Base-by-base conservation (phyloP, 805 yeast species). In the Lachancea thermotolerans region DNA sequence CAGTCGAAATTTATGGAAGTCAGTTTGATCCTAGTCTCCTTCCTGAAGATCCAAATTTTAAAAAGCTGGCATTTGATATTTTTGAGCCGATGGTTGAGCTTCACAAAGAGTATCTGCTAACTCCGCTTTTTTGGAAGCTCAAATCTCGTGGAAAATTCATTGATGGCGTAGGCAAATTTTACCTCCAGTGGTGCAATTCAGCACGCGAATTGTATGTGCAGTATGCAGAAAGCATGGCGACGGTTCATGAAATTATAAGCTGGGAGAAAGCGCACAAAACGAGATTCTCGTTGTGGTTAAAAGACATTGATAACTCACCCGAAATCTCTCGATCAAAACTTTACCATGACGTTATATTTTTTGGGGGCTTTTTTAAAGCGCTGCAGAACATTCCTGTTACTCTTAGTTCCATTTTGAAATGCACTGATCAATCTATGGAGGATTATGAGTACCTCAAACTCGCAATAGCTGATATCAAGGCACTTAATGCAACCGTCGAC, bases 121-220 rank as follows among this genome's bases (percentile, higher is more conserved):
- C 73, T 11, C 87, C 86, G 0, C 66, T 87, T 27, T 66, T 81
- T 29, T 65, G 68, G 46, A 74, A 82, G 37, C 68, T 85, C 37
- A 67, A 74, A 18, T 65, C 76, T 2, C 81, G 81, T 46, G 90
- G 91, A 0, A 83, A 81, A 41, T 81, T 78, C 47, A 75, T 87
- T 11, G 73, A 71, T 31, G 78, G 78, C 8, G 72, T 85, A 12
- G 85, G 84, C 3, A 79, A 78, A 39, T 70, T 85, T 10, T 77
- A 84, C 50, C 60, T 71, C 28, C 72, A 73, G 15, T 87, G 95
- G 95, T 70, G 81, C 1, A 66, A 67, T 27, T 71, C 68, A 16
- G 88, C 86, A 0, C 66, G 71, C 17, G 67, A 67, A 1, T 70
- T 79, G 0, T 79, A 84, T 42, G 51, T 79, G 16, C 68, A 67